These are phyloP conservation scores for Fusarium ramigenum DNA, from an alignment of 2,329 filamentous ascomycete genomes.

Conservation along the genomic window DNA sequence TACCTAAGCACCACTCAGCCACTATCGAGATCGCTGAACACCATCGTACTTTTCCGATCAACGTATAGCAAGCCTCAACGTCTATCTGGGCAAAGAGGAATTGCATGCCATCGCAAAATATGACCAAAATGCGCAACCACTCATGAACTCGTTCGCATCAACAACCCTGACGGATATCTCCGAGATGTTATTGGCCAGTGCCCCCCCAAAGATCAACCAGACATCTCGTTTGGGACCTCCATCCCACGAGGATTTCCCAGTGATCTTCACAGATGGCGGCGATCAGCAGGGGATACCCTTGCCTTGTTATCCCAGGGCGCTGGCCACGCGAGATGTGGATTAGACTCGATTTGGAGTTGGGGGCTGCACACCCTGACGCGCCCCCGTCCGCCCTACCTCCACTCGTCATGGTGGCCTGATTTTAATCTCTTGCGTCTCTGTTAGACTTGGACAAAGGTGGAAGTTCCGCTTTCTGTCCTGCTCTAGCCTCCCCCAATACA, in stretches of 20 bases:
- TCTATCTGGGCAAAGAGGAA: not conserved
- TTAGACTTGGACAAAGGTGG: constrained; percentile 28
- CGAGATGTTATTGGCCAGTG: constrained; percentile 29
- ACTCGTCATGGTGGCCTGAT: constrained; percentile 44
- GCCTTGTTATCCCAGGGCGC: constrained; percentile 34
- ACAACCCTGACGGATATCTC: constrained; percentile 36
- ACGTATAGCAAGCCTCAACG: not conserved
- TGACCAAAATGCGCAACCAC: constrained; percentile 2
- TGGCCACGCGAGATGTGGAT: constrained; percentile 46
- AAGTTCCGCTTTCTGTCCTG: constrained; percentile 30
- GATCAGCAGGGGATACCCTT: constrained; percentile 44
- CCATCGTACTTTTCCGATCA: not conserved
- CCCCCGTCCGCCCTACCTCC: constrained; percentile 20
- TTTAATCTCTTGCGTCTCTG: constrained; percentile 41
- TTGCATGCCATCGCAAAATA: constrained; percentile 6
- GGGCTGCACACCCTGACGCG: constrained; percentile 2
- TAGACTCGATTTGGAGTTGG: constrained; percentile 43
- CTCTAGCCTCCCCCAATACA: constrained; percentile 15
- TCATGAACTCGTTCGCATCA: constrained; percentile 27
- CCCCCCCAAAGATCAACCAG: constrained; percentile 30
- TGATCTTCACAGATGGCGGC: constrained; percentile 44
- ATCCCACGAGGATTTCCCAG: constrained; percentile 42
- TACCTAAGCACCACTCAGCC: not conserved
- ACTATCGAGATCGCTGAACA: constrained; percentile 12
- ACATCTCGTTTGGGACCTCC: constrained; percentile 25